Evolutionary conservation across 345 rosid species (phyloP).

Genomic region (Heritiera littoralis): DNA sequence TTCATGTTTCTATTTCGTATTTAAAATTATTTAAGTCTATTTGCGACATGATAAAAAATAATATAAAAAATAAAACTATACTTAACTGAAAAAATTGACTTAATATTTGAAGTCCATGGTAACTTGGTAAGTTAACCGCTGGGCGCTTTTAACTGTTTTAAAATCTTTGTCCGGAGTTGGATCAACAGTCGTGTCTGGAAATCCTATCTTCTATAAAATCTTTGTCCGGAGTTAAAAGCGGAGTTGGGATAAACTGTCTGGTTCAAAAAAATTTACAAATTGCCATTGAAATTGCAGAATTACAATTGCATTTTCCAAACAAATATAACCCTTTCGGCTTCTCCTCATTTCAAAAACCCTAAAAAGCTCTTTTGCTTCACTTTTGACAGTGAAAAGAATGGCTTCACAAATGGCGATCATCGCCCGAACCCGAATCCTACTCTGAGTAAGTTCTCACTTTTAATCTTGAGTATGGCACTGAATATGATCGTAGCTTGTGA

Average conservation of each 20-base stretch:
- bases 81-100: too few species aligned
- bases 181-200: too few species aligned
- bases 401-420: slow-evolving; percentile 57
- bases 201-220: too few species aligned
- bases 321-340: background rate
- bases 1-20: too few species aligned
- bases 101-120: too few species aligned
- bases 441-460: slow-evolving; percentile 25
- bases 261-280: background rate
- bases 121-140: background rate
- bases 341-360: background rate
- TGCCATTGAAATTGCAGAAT: background rate
- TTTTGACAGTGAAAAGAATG: slow-evolving; percentile 31
- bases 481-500: slow-evolving; percentile 34
- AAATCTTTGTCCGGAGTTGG: too few species aligned
- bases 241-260: too few species aligned
- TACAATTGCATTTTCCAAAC: background rate
- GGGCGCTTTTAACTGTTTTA: background rate
- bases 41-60: too few species aligned
- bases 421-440: slow-evolving; percentile 40
- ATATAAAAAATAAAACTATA: too few species aligned
- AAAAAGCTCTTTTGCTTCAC: background rate
- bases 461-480: slow-evolving; percentile 62
- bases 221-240: too few species aligned
- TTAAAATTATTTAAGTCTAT: too few species aligned